Evolutionary conservation across 2,329 filamentous ascomycete genomes (phyloP).

Genomic region (Sporothrix sp.): DNA sequence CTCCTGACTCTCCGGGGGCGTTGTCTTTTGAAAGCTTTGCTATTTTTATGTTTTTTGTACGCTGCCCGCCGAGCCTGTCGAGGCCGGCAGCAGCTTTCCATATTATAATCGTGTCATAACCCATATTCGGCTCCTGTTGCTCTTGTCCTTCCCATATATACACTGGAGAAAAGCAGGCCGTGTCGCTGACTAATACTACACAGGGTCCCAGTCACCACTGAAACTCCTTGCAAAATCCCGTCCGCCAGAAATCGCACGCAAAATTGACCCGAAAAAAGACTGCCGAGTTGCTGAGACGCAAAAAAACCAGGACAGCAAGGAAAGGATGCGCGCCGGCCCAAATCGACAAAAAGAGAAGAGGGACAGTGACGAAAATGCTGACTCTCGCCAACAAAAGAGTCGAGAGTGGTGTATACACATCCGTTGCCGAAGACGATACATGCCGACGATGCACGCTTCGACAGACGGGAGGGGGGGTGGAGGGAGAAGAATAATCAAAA

Average conservation of each 20-base stretch:
- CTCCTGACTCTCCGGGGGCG: too few species aligned
- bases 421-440: not conserved
- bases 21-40: not conserved
- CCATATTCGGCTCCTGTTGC: not conserved
- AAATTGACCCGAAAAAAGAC: slow-evolving; percentile 5
- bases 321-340: slow-evolving; percentile 1
- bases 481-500: too few species aligned
- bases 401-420: slow-evolving; percentile 11
- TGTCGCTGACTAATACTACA: slow-evolving; percentile 14
- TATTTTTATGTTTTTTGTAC: slow-evolving; percentile 12
- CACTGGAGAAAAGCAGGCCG: not conserved
- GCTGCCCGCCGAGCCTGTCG: not conserved
- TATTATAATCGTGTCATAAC: slow-evolving; percentile 8
- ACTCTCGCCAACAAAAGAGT: slow-evolving; percentile 6
- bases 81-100: slow-evolving; percentile 6
- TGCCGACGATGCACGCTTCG: not conserved
- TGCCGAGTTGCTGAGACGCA: not conserved
- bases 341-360: not conserved
- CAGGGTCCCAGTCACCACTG: slow-evolving; percentile 2
- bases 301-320: not conserved
- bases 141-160: not conserved
- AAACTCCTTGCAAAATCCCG: slow-evolving; percentile 13
- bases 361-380: not conserved
- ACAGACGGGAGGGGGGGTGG: too few species aligned
- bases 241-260: too few species aligned